These are phyloP conservation scores for Salix suchowensis DNA, from an alignment of 345 rosid species.

Conservation along the genomic window DNA sequence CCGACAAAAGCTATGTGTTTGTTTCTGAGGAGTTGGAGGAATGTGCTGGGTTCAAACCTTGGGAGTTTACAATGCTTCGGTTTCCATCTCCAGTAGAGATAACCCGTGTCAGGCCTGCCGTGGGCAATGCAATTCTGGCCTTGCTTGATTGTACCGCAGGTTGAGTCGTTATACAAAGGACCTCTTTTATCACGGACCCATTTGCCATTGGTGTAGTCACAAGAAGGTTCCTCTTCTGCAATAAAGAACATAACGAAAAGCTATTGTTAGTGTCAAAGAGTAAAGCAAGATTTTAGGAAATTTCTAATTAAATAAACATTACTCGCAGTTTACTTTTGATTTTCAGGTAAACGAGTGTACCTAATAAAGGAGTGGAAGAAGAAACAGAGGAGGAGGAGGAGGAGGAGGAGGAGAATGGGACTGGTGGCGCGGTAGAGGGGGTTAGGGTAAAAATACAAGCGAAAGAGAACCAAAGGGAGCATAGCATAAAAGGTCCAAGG, in stretches of 20 bases:
- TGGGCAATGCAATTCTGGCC: conserved; percentile 81
- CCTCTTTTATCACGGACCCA: conserved; percentile 71
- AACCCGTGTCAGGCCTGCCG: conserved; percentile 78
- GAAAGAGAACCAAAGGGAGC: conserved; percentile 41
- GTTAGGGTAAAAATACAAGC: conserved; percentile 42
- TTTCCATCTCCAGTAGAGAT: conserved; percentile 89
- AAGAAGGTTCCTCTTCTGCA: conserved; percentile 45
- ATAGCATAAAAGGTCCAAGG: conserved; percentile 40
- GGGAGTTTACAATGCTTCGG: conserved; percentile 71
- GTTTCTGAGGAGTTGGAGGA: conserved; percentile 53
- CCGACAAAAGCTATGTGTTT: conserved; percentile 85
- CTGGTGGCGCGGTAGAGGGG: conserved; percentile 10
- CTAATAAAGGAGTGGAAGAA: conserved; percentile 18
- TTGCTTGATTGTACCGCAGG: conserved; percentile 75
- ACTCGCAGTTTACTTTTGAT: not conserved
- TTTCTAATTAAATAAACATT: not conserved
- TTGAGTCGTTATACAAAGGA: conserved; percentile 71
- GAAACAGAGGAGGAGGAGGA: conserved; percentile 5
- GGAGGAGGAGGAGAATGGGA: conserved; percentile 7
- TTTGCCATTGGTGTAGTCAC: conserved; percentile 67
- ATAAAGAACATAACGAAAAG: not conserved
- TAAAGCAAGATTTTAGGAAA: not conserved
- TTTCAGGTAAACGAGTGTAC: conserved; percentile 13
- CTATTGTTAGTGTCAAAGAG: not conserved
- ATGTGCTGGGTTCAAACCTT: conserved; percentile 67